These are phyloP conservation scores for Ilyonectria sp. DNA, from an alignment of 2,329 filamentous ascomycete species.

Conservation along the genomic window DNA sequence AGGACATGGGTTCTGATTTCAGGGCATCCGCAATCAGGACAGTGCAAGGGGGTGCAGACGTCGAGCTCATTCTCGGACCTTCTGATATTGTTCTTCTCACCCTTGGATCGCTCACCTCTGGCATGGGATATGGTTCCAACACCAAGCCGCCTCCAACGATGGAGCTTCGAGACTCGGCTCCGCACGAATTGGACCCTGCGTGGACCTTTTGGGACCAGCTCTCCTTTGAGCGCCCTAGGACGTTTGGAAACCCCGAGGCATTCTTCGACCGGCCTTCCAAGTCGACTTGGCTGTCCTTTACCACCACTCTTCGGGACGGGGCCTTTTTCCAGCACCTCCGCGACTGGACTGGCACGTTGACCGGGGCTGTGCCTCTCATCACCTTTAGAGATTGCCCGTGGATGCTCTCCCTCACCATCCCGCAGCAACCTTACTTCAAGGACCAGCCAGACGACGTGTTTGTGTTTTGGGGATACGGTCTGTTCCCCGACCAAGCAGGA, in stretches of 20 bases:
- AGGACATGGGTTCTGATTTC: slow-evolving; percentile 40
- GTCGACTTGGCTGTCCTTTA: slow-evolving; percentile 48
- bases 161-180: slow-evolving; percentile 47
- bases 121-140: slow-evolving; percentile 47
- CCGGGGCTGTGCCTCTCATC: slow-evolving; percentile 41
- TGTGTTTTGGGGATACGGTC: slow-evolving; percentile 47
- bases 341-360: slow-evolving; percentile 44
- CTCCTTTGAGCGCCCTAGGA: slow-evolving; percentile 37
- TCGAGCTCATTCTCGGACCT: slow-evolving; percentile 26
- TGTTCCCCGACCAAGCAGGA: slow-evolving; percentile 46
- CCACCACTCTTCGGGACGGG: slow-evolving; percentile 40
- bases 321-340: slow-evolving; percentile 42
- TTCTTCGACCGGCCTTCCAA: slow-evolving; percentile 49
- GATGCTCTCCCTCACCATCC: slow-evolving; percentile 46
- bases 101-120: slow-evolving; percentile 44
- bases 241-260: slow-evolving; percentile 45
- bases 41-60: slow-evolving; percentile 37
- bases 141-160: slow-evolving; percentile 42
- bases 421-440: slow-evolving; percentile 43
- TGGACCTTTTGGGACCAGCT: slow-evolving; percentile 48
- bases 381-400: slow-evolving; percentile 48
- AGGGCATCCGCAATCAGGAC: slow-evolving; percentile 41
- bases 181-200: slow-evolving; percentile 42
- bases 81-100: slow-evolving; percentile 43
- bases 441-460: slow-evolving; percentile 43